phyloP scores from a whole-genome alignment of 352 stramenopile genomes.

The Phytopythium oedochilum region DNA sequence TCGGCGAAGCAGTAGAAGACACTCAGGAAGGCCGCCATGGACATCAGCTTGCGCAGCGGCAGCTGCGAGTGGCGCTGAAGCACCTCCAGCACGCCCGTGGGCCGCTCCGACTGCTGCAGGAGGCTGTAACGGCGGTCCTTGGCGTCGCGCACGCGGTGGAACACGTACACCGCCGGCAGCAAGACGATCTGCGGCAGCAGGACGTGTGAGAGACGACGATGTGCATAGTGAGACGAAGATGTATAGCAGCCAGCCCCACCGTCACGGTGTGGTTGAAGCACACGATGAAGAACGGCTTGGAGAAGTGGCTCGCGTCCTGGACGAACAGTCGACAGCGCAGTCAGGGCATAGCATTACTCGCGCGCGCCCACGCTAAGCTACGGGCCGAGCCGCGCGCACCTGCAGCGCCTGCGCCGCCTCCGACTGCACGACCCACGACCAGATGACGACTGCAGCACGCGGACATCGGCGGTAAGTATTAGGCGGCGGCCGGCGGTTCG shows the following conservation, averaged over 20 bases:
- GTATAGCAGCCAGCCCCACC: conserved; percentile 5
- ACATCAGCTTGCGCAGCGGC: conserved; percentile 19
- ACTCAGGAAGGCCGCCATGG: conserved; percentile 31
- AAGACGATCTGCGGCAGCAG: conserved; percentile 36
- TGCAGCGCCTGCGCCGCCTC: neutral
- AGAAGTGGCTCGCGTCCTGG: conserved; percentile 15
- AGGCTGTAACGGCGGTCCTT: no score
- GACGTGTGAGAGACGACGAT: no score
- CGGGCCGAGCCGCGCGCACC: neutral
- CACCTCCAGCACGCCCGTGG: conserved; percentile 4
- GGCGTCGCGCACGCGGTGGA: conserved; percentile 21
- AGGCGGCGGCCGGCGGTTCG: no score
- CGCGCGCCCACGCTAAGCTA: no score
- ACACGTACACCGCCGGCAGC: conserved; percentile 28
- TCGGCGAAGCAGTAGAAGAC: conserved; percentile 43
- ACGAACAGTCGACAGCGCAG: neutral
- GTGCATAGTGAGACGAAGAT: neutral
- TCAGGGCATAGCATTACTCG: neutral
- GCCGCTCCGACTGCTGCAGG: no score
- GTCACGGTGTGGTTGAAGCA: conserved; percentile 48
- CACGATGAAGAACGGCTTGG: conserved; percentile 52
- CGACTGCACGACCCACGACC: conserved; percentile 9
- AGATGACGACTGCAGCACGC: conserved; percentile 26
- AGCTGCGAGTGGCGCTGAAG: conserved; percentile 33
- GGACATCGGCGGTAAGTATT: no score